Evolutionary conservation across 2,329 filamentous ascomycete species (phyloP).

Genomic region (Fusarium sp.): DNA sequence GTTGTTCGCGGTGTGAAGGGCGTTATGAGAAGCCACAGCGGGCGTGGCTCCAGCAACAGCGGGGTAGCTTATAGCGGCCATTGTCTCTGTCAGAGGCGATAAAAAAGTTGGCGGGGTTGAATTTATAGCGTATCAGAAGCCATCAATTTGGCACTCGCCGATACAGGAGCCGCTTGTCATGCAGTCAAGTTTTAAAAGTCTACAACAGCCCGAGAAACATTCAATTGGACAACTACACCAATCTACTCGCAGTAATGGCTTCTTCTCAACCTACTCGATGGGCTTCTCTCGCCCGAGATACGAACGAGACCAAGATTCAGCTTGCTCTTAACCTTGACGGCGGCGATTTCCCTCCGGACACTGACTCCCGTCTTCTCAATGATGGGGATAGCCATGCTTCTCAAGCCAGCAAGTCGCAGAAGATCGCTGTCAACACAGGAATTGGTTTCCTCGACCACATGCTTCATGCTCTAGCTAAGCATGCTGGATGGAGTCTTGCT

Average conservation of each 20-base stretch:
- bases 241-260: slow-evolving; percentile 39
- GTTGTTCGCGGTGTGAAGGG: slow-evolving; percentile 30
- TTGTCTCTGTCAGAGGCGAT: slow-evolving; percentile 4
- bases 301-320: slow-evolving; percentile 98
- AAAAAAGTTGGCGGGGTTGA: slow-evolving; percentile 35
- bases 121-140: slow-evolving; percentile 38
- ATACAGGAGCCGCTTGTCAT: slow-evolving; percentile 41
- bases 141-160: slow-evolving; percentile 42
- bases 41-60: slow-evolving; percentile 41
- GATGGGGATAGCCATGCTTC: slow-evolving; percentile 75
- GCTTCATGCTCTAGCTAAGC: slow-evolving; percentile 95
- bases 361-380: slow-evolving; percentile 64
- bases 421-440: slow-evolving; percentile 88
- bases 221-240: slow-evolving; percentile 6
- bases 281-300: slow-evolving; percentile 84
- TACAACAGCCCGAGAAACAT: neutral
- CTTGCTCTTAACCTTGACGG: slow-evolving; percentile 94
- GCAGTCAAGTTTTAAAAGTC: slow-evolving; percentile 21
- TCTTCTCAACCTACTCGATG: slow-evolving; percentile 63
- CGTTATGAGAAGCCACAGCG: slow-evolving; percentile 29
- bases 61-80: slow-evolving; percentile 43
- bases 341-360: slow-evolving; percentile 75
- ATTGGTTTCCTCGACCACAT: slow-evolving; percentile 99
- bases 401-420: slow-evolving; percentile 84
- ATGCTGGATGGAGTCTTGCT: slow-evolving; percentile 90